Base-by-base conservation (phyloP, 768 basidiomycete species). In the Crucibulum laeve region DNA sequence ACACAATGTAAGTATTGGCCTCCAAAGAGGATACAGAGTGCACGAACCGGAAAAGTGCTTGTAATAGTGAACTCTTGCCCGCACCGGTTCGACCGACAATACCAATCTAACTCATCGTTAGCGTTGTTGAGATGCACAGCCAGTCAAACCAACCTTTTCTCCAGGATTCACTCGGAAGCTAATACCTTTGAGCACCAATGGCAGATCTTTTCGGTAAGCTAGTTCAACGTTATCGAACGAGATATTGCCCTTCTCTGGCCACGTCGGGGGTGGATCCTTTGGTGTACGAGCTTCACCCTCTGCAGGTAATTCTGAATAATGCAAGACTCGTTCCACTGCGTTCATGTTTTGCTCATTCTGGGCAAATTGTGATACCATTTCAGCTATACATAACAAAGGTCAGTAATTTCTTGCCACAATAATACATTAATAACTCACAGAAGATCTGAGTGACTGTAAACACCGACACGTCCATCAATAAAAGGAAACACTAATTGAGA, bases 271-370 rank as follows among this genome's bases (percentile, higher is more conserved):
- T 13, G 76, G 74, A 43, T 80, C 78, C 21, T 70, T 56, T 1
- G 70, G 57, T 13, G 63, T 70, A 3, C 57, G 58, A 1, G 60
- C 43, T n/a, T 53, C 63, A 6, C 77, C 81, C 56, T 88, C 87
- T 0, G 71, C 48, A 1, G 70, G 69, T 3, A 92, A 70, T 33
- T 82, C 71, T 7, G 75, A 71, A 60, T 87, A 90, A 39, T 83
- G 74, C n/a, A 82, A 61, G 3, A 87, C 68, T 15, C 86, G 74
- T 53, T 87, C 85, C 5, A 82, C 82, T 0, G 80, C 76, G 51
- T 86, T 85, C 76, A 86, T 84, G 53, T 81, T 80, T 57, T 83
- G 79, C 54, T 83, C 82, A 48, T 75, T 80, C 48, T 70, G 66
- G 4, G 82, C 79, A 51, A 77, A 82, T 23, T 70, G 65, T 1